Base-by-base conservation (phyloP, 805 yeast species). In the Myxozyma lipomycoides region DNA sequence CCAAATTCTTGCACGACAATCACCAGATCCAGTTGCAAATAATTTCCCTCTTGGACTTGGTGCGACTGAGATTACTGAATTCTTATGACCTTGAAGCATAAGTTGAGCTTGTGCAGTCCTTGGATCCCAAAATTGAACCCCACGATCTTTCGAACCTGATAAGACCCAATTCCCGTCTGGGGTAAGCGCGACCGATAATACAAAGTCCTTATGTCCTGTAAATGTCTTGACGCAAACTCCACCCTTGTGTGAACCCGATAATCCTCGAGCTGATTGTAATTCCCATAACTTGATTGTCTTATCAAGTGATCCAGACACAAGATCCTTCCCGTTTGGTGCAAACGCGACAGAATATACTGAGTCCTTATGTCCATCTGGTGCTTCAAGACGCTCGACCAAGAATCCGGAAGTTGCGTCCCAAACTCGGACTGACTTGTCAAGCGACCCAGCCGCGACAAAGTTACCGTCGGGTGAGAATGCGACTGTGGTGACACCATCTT, bases 401-500 rank as follows among this genome's bases (percentile, higher is more conserved):
- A 85, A 85, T 1, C 96, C 96, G 23, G 95, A 85, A 41, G 86
- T 79, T 7, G 96, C 84, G 71, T 91, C 96, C 97, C 98, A 91
- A 43, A 93, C 95, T 57, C 98, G 79, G 46, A 93, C 97, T 28
- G 95, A 85, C 71, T 95, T 79, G 73, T 91, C 98, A 59, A 91
- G 78, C 32, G 95, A 86, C 45, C 98, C 98, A 17, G 97, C 98
- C 36, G 97, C 98, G 62, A 93, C 88, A 62, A 82, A 79, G 61
- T 83, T 81, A 36, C 97, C 96, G 69, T 91, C 95, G 44, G 97
- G 97, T 6, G 96, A 86, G 38, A 91, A 91, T 19, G 97, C 96
- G 41, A 91, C 97, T 0, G 98, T 91, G 49, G 98, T 91, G 47
- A 91, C 98, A 61, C 98, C 98, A 68, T 91, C 98, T 70, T 91